Evolutionary conservation across 139 green algal genomes (phyloP).

Genomic region (Chlorella vulgaris): DNA sequence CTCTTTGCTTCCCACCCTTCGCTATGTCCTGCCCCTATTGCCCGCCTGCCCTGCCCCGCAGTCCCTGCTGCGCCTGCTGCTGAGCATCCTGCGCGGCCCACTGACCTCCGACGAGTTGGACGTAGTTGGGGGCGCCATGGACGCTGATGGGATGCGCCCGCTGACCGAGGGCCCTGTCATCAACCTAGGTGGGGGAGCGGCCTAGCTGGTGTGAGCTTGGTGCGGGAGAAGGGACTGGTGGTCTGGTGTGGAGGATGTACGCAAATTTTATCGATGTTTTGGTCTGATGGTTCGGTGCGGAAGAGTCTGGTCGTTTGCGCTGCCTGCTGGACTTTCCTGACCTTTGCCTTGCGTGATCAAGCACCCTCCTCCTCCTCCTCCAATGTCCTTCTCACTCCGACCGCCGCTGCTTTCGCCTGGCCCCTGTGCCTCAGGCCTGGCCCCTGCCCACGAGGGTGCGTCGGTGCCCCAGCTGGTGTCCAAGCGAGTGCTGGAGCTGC

Average conservation of each 20-base stretch:
- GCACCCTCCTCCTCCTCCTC: no score
- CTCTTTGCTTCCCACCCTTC: no score
- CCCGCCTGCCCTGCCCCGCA: not conserved
- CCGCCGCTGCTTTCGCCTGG: no score
- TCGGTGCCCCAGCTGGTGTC: conserved; percentile 50
- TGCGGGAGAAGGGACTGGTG: no score
- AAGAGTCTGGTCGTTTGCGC: no score
- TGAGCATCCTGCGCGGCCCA: conserved; percentile 64
- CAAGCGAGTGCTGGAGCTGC: conserved; percentile 70
- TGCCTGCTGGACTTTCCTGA: no score
- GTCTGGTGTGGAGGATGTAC: no score
- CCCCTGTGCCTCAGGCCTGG: conserved; percentile 24
- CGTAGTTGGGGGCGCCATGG: not conserved
- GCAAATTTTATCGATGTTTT: no score
- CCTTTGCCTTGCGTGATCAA: no score
- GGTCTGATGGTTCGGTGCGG: no score
- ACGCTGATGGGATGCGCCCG: not conserved
- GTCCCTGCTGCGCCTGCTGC: conserved; percentile 58
- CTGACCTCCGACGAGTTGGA: conserved; percentile 45
- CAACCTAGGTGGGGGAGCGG: conserved; percentile 1
- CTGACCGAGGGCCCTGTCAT: conserved; percentile 6
- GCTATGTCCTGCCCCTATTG: not conserved
- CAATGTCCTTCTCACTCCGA: no score
- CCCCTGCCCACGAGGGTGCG: conserved; percentile 26
- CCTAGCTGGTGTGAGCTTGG: not conserved